phyloP scores from a whole-genome alignment of 495 filamentous ascomycete species.

The Penicillium soppii region DNA sequence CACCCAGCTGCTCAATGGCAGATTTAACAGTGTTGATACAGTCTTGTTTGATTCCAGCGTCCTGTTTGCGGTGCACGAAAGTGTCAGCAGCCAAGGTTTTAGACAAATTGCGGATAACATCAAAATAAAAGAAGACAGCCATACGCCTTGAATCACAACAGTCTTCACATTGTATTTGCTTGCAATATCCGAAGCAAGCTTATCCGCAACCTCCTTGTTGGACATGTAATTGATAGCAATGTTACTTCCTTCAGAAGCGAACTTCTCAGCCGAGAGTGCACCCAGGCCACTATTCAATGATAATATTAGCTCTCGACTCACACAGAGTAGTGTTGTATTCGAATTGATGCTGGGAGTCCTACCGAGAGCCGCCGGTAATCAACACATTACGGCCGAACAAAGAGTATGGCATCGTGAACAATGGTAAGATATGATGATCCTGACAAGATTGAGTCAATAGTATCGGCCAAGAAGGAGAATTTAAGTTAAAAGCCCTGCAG shows the following conservation, averaged over 20 bases:
- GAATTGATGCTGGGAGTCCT: slow-evolving; percentile 9
- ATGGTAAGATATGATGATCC: no score
- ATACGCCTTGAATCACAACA: slow-evolving; percentile 58
- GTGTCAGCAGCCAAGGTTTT: background rate
- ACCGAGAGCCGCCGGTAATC: slow-evolving; percentile 69
- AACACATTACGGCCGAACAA: slow-evolving; percentile 64
- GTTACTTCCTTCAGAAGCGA: slow-evolving; percentile 65
- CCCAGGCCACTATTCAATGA: slow-evolving; percentile 57
- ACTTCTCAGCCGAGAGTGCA: slow-evolving; percentile 59
- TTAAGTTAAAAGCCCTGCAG: background rate
- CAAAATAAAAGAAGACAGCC: background rate
- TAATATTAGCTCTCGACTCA: background rate
- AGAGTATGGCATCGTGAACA: slow-evolving; percentile 56
- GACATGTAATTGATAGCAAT: slow-evolving; percentile 70
- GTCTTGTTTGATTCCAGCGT: slow-evolving; percentile 56
- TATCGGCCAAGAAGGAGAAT: background rate
- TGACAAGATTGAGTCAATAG: no score
- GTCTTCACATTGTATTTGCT: slow-evolving; percentile 55
- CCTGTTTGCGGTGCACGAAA: slow-evolving; percentile 35
- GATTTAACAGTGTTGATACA: slow-evolving; percentile 54
- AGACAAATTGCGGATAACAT: background rate
- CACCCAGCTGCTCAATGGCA: slow-evolving; percentile 58
- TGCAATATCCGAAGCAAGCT: slow-evolving; percentile 51
- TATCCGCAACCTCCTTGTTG: slow-evolving; percentile 52
- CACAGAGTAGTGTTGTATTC: background rate